These are phyloP conservation scores for Pezicula radicicola DNA, from an alignment of 2,329 filamentous ascomycete species.

Conservation along the genomic window DNA sequence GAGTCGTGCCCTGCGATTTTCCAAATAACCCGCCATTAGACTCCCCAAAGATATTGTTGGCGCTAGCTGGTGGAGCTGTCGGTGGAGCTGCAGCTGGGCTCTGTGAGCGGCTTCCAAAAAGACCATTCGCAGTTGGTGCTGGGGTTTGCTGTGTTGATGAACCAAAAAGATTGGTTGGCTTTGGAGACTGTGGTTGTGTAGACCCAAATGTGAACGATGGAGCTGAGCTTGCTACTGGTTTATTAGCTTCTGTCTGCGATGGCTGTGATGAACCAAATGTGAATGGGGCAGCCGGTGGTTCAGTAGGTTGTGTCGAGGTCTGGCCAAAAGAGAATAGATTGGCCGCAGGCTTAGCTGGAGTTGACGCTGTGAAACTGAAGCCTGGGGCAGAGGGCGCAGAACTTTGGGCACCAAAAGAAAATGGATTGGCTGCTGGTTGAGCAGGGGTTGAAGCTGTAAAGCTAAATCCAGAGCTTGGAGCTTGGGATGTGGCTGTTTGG, in stretches of 20 bases:
- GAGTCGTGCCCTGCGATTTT: background rate
- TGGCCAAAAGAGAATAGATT: slow-evolving; percentile 7
- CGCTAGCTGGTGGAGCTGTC: slow-evolving; percentile 2
- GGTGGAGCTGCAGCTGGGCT: background rate
- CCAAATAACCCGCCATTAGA: background rate
- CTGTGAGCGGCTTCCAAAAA: slow-evolving; percentile 8
- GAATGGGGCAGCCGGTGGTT: background rate
- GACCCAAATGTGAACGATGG: slow-evolving; percentile 1
- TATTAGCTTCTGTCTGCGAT: background rate
- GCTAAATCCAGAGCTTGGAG: background rate
- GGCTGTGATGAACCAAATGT: slow-evolving; percentile 2
- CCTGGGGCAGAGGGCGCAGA: background rate
- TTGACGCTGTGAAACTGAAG: background rate
- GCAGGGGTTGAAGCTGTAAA: background rate
- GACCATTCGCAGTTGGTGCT: slow-evolving; percentile 4
- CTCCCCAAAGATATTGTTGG: slow-evolving; percentile 9
- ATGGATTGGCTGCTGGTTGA: slow-evolving; percentile 4
- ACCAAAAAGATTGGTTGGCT: slow-evolving; percentile 8
- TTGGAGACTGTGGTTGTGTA: slow-evolving; percentile 2
- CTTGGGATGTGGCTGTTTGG: background rate
- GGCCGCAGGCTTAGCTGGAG: background rate
- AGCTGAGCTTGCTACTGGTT: no score
- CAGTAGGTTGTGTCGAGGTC: background rate
- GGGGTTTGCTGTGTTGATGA: background rate
- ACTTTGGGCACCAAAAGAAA: slow-evolving; percentile 1